Conservation (phyloP, 139 green algal species). For the Chlorella sorokiniana region DNA sequence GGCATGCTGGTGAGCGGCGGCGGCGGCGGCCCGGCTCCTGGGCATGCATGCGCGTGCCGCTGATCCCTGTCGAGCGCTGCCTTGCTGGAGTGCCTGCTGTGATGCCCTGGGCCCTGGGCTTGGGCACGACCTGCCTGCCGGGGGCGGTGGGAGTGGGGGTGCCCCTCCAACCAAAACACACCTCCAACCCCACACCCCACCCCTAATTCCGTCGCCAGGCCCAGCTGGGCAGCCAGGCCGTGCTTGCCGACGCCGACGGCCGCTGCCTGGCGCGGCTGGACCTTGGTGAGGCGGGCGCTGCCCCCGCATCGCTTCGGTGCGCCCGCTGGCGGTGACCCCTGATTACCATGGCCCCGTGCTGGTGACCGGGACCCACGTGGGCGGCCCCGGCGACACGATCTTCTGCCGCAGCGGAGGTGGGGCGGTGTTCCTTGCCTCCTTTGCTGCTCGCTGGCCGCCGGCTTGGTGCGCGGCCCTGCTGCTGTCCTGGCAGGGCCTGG, state of each 20-base stretch:
- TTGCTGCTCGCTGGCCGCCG: not conserved
- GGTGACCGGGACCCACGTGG: constrained; percentile 12
- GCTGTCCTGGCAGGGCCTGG: no score
- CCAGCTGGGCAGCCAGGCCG: constrained; percentile 3
- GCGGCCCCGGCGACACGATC: not conserved
- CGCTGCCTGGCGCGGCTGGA: constrained; percentile 7
- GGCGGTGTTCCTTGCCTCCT: not conserved
- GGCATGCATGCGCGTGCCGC: no score
- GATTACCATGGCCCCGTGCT: constrained; percentile 17
- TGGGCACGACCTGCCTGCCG: no score
- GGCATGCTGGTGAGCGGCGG: no score
- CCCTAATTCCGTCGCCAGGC: not conserved
- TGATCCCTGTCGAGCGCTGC: not conserved
- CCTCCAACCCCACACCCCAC: no score
- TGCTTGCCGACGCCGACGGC: not conserved
- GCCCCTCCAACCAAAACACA: not conserved
- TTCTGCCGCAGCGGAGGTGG: constrained; percentile 30
- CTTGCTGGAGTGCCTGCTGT: no score
- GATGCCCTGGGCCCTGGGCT: no score
- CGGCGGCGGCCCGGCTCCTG: no score
- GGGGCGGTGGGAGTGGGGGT: no score
- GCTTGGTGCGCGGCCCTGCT: not conserved
- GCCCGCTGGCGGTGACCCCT: constrained; percentile 33
- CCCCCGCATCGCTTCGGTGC: not conserved
- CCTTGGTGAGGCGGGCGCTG: not conserved